These are phyloP conservation scores for Sclerotinia glacialis DNA, from an alignment of 2,329 filamentous ascomycete species.

Conservation along the genomic window DNA sequence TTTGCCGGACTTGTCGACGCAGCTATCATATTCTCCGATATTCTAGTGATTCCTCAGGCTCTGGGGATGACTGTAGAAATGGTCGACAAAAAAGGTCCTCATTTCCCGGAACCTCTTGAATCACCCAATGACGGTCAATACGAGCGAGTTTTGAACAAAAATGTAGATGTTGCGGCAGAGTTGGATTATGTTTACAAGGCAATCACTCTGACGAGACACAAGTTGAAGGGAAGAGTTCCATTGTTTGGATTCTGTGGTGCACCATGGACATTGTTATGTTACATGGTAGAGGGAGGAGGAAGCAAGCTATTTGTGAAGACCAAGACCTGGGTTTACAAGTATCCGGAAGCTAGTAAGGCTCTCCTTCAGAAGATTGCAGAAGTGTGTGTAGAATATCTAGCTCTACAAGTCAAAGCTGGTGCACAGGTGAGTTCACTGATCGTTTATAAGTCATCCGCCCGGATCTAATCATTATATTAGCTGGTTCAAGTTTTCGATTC, in stretches of 20 bases:
- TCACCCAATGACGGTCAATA: constrained; percentile 83
- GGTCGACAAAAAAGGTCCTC: constrained; percentile 94
- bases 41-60: constrained; percentile 94
- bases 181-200: constrained; percentile 95
- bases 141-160: constrained; percentile 66
- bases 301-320: constrained; percentile 91
- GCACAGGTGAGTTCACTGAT: constrained; percentile 62
- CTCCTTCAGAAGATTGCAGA: constrained; percentile 89
- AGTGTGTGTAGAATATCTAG: constrained; percentile 91
- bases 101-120: constrained; percentile 82
- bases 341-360: constrained; percentile 74
- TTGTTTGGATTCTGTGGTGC: constrained; percentile 96
- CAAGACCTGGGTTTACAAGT: constrained; percentile 96
- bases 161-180: constrained; percentile 81
- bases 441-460: background rate
- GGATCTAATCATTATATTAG: constrained; percentile 42
- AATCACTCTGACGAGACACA: constrained; percentile 85
- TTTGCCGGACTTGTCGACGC: constrained; percentile 89
- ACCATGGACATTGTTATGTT: constrained; percentile 94
- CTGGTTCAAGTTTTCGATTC: constrained; percentile 97
- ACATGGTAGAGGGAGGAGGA: constrained; percentile 98
- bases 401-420: constrained; percentile 86
- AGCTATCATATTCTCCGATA: constrained; percentile 98
- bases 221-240: constrained; percentile 83
- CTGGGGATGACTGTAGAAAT: constrained; percentile 99